These are phyloP conservation scores for Mortierella claussenii DNA, from an alignment of 192 early-diverging fungal species.

Conservation along the genomic window DNA sequence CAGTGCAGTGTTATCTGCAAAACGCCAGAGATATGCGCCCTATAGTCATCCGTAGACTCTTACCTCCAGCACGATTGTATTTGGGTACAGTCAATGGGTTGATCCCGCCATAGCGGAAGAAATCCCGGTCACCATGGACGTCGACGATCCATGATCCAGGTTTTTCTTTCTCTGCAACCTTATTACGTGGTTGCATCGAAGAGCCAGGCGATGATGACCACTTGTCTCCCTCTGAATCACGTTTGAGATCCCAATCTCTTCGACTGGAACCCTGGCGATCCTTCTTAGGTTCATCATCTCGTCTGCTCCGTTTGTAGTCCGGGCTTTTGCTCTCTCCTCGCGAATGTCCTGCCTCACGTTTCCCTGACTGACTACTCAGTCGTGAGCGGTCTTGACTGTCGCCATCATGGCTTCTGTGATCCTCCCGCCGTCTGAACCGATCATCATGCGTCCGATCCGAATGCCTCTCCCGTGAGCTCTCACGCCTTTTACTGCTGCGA, in stretches of 20 bases:
- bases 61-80: constrained; percentile 51
- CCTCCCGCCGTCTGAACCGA: not conserved
- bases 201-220: not conserved
- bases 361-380: not conserved
- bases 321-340: constrained; percentile 9
- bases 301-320: constrained; percentile 18
- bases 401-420: too few relatives aligned
- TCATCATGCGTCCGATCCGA: constrained; percentile 6
- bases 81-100: constrained; percentile 23
- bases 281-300: constrained; percentile 1
- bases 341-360: not conserved
- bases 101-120: constrained; percentile 41
- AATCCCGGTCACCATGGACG: constrained; percentile 43
- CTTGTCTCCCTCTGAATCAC: not conserved
- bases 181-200: not conserved
- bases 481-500: not conserved
- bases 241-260: not conserved
- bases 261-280: constrained; percentile 13
- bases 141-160: constrained; percentile 49
- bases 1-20: too few relatives aligned
- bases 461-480: constrained; percentile 8
- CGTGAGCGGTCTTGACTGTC: constrained; percentile 1
- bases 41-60: too few relatives aligned
- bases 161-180: constrained; percentile 3
- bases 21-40: too few relatives aligned